Evolutionary conservation across 306 rosid species (phyloP), one percentile per base, ranked within the genome.

Genomic region (Dalbergia cultrata): DNA sequence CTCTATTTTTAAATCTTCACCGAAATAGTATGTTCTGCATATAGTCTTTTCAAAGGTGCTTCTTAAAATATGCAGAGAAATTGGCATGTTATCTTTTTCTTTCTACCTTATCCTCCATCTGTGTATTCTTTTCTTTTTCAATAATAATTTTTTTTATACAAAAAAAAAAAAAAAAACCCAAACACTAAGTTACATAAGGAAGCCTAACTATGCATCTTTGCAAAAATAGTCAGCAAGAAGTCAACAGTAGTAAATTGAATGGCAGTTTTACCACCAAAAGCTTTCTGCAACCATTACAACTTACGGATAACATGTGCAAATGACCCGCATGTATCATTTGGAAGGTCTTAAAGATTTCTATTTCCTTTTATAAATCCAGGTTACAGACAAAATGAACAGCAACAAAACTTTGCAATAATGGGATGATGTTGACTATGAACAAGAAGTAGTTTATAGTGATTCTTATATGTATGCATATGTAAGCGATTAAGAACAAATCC

Each of bases 401-500:
- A 76, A 12, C 9, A 14, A 50, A 72, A 31, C 50, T 59, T 70
- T 49, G 81, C 35, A 57, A 75, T 65, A 74, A 39, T n/a, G 33
- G 62, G 75, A 75, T 22, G 57, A 7, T 52, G 57, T 13, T 17
- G 35, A 53, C 41, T 17, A 49, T 4, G 58, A 47, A 63, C 44
- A 49, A 18, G 72, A 72, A 66, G 56, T 72, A 65, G 39, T 57
- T 31, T 18, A 50, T 44, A n/a, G 74, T 44, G 69, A 72, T 41
- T 45, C 12, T 58, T 62, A 19, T 53, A 0, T 21, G 58, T 60
- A 35, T 58, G 66, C 70, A 53, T 7, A 52, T 56, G 57, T 59
- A 67, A 33, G 59, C 34, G 47, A 37, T 43, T 39, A 70, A 77
- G 71, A 74, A 79, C 73, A 86, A 65, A 71, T 41, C 57, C 41